Evolutionary conservation across 2,329 filamentous ascomycete genomes (phyloP).

Genomic region (Alternaria triticimaculans): DNA sequence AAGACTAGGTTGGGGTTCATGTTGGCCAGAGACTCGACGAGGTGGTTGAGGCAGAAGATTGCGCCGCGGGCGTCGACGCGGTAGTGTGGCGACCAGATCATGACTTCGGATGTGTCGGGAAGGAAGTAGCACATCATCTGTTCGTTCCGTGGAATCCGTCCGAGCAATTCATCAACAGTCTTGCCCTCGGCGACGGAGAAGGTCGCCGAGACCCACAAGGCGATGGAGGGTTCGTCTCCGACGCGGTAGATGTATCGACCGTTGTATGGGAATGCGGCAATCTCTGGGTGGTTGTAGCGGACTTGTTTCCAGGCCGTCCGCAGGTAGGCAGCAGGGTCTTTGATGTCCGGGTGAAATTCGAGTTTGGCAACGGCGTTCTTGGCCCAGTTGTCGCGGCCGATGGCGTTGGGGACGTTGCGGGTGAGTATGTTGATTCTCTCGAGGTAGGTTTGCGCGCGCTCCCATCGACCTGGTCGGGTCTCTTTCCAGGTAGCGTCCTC

Average conservation of each 20-base stretch:
- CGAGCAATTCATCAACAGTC: constrained; percentile 28
- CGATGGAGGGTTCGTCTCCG: constrained; percentile 26
- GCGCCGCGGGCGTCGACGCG: constrained; percentile 35
- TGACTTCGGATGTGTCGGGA: constrained; percentile 26
- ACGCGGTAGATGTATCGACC: constrained; percentile 32
- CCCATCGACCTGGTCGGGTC: constrained; percentile 34
- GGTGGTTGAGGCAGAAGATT: constrained; percentile 31
- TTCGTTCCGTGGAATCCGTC: constrained; percentile 33
- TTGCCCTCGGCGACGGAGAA: constrained; percentile 25
- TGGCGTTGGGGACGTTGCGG: constrained; percentile 32
- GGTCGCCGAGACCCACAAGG: constrained; percentile 32
- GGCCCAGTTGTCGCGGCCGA: constrained; percentile 34
- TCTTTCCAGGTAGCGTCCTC: constrained; percentile 26
- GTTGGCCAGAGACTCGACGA: constrained; percentile 27
- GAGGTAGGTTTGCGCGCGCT: constrained; percentile 29
- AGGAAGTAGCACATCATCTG: constrained; percentile 37
- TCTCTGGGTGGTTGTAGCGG: constrained; percentile 34
- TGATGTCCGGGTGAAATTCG: constrained; percentile 25
- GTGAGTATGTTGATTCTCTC: constrained; percentile 33
- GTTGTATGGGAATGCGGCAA: constrained; percentile 34
- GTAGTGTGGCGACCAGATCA: constrained; percentile 34
- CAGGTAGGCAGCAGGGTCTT: constrained; percentile 25
- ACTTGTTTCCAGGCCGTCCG: constrained; percentile 34
- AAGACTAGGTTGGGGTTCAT: constrained; percentile 24
- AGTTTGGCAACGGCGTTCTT: constrained; percentile 34